Base-by-base conservation (phyloP, 352 stramenopile species). In the Pythium graminicola region DNA sequence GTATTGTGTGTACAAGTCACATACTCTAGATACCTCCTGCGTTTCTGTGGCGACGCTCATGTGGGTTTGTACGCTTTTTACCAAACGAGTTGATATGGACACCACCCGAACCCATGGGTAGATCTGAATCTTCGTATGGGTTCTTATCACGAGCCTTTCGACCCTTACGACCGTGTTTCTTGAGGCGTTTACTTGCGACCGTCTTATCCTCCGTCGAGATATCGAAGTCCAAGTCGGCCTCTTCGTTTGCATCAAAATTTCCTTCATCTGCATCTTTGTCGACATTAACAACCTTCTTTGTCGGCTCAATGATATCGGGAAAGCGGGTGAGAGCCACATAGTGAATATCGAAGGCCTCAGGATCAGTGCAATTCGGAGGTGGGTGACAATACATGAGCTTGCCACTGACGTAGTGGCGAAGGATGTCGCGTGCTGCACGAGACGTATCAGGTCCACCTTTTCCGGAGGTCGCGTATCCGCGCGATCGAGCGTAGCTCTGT, bases 381-480 rank as follows among this genome's bases (percentile, higher is more conserved):
- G 96, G 66, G 66, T 99, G 95, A 62, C 93, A 98, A 71, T 98
- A 99, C 40, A 98, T 69, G 40, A 99, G 70, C 63, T 94, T 97
- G 60, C 97, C 97, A 57, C 94, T 94, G 27, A 98, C 95, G 69
- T 99, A 99, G 67, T 99, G 95, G 54, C 97, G 97, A 44, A 99
- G 79, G 22, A 99, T 82, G 42, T 98, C 85, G 19, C 96, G 85
- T 19, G 95, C 94, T 17, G 87, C 97, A 27, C 95, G 81, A 16
- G 95, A 95, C 40, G 97, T 97, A 62, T 99, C 96, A 13, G 86
- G 85, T 8, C 96, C 93, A 56, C 93, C 94, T 72, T 97, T 97
- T 32, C 90, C 88, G 6, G 92, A 86, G 23, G 95, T 95, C 47
- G 96, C 86, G 69, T 98, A 97, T 60, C 90, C 89, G 45, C 96